Evolutionary conservation across 1,284 basidiomycete genomes (phyloP).

Genomic region (Cerioporus squamosus): DNA sequence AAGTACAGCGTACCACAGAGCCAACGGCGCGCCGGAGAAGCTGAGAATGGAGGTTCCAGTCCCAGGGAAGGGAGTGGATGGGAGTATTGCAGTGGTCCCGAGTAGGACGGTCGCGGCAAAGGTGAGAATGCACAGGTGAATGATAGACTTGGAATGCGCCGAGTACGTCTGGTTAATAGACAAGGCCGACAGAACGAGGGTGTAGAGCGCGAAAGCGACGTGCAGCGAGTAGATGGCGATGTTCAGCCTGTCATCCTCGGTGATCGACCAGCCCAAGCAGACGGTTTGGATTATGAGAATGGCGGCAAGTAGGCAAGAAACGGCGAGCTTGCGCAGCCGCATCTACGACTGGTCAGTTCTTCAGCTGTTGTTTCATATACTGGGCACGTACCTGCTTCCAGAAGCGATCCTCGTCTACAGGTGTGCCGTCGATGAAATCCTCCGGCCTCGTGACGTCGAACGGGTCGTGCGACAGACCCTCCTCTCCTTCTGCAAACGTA

Average conservation of each 20-base stretch:
- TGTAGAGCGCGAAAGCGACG: constrained; percentile 63
- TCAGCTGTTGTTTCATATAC: not conserved
- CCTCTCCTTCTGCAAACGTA: constrained; percentile 40
- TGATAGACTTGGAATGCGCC: constrained; percentile 63
- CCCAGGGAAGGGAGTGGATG: constrained; percentile 50
- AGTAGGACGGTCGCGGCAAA: constrained; percentile 56
- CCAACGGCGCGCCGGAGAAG: constrained; percentile 31
- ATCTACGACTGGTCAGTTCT: constrained; percentile 43
- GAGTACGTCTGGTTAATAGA: constrained; percentile 58
- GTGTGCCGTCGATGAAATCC: constrained; percentile 76
- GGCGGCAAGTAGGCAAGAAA: constrained; percentile 48
- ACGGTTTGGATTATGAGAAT: constrained; percentile 57
- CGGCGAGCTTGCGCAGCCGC: constrained; percentile 56
- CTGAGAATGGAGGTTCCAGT: constrained; percentile 13
- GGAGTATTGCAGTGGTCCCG: constrained; percentile 58
- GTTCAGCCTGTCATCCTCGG: constrained; percentile 38
- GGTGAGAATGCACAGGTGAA: constrained; percentile 69
- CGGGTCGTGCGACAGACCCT: constrained; percentile 56
- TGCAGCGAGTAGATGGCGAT: constrained; percentile 54
- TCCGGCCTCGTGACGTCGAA: constrained; percentile 78
- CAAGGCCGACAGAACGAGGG: constrained; percentile 53
- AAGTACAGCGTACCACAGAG: constrained; percentile 53
- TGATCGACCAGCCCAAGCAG: constrained; percentile 55
- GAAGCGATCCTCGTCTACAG: constrained; percentile 72
- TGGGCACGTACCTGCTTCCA: constrained; percentile 64